phyloP scores from a whole-genome alignment of 2,329 filamentous ascomycete species.

The Trichoderma aggressivum region DNA sequence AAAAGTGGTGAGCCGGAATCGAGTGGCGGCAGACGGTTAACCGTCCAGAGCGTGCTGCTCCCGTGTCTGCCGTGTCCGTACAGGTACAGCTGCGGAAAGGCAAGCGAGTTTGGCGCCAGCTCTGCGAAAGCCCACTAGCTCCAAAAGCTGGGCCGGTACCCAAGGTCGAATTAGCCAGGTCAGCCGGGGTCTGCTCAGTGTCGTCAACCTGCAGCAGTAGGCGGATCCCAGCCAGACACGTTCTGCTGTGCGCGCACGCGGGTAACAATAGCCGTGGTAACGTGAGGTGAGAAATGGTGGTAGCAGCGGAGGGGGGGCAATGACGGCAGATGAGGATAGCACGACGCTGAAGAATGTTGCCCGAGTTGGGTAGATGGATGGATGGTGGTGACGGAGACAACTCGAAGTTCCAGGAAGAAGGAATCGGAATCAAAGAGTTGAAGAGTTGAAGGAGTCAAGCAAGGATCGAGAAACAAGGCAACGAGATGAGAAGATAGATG shows the following conservation, averaged over 20 bases:
- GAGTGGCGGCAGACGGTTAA: constrained; percentile 9
- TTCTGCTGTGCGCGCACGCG: constrained; percentile 16
- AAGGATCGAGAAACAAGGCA: background rate
- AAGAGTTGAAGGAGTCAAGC: background rate
- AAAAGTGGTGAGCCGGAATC: constrained; percentile 7
- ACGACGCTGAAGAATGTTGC: background rate
- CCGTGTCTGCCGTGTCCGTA: constrained; percentile 10
- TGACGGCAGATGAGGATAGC: background rate
- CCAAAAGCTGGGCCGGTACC: background rate
- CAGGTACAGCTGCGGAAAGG: constrained; percentile 1
- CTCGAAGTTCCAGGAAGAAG: background rate
- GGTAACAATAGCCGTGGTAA: constrained; percentile 17
- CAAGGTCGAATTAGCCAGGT: constrained; percentile 27
- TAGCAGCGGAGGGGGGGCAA: background rate
- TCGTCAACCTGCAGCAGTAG: constrained; percentile 27
- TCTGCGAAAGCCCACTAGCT: constrained; percentile 22
- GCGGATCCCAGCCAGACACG: constrained; percentile 18
- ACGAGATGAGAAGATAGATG: background rate
- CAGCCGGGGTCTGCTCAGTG: constrained; percentile 22
- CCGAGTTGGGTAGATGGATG: background rate
- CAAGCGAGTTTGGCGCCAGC: constrained; percentile 30
- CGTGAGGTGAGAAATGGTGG: constrained; percentile 6
- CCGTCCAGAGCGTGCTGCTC: background rate
- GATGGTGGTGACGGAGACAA: background rate
- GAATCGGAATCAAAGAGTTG: background rate